Evolutionary conservation across 2,329 filamentous ascomycete genomes (phyloP), one percentile per base, ranked within the genome.

Genomic region (Fusarium continuum): DNA sequence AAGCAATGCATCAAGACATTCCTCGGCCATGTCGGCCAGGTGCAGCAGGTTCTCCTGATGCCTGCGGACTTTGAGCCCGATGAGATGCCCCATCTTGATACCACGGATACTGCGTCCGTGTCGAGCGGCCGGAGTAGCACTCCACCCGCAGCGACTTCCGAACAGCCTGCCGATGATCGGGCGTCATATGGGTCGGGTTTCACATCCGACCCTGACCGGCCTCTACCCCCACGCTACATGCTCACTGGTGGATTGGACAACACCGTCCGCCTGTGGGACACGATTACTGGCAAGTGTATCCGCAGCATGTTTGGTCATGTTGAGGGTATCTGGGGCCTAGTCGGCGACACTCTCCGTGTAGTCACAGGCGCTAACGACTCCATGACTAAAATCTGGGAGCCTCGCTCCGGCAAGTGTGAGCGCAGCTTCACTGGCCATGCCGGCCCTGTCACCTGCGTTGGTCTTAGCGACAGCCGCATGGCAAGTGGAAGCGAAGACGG

Each of bases 281-380:
- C 93, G 2, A 85, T 85, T 6, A 90, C 90, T 1, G 92, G 92
- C 31, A 87, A 87, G 63, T 97, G 92, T 70, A 83, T 97, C 28
- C 91, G 92, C 61, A 96, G 92, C 26, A 96, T 97, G 81, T 99
- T 98, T 74, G 95, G 95, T 0, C 95, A 99, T 72, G 86, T 99
- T 19, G 95, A 99, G 76, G 95, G 95, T 26, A 90, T 99, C 17
- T 99, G 95, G 95, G 91, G 91, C 6, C 83, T 99, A 4, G 92
- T 91, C 0, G 94, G 91, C 4, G 94, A 98, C 76, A 93, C 91
- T 1, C 80, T 98, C 17, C 88, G 95, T 10, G 87, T 97, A 14
- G 92, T 98, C 13, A 92, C 90, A 16, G 94, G 93, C 1, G 91
- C 92, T 10, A 93, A 98, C 75, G 95, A 99, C 77, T 89, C 92